Evolutionary conservation across 805 yeast genomes (phyloP), one percentile per base, ranked within the genome.

Genomic region (Wickerhamiella qilinensis): DNA sequence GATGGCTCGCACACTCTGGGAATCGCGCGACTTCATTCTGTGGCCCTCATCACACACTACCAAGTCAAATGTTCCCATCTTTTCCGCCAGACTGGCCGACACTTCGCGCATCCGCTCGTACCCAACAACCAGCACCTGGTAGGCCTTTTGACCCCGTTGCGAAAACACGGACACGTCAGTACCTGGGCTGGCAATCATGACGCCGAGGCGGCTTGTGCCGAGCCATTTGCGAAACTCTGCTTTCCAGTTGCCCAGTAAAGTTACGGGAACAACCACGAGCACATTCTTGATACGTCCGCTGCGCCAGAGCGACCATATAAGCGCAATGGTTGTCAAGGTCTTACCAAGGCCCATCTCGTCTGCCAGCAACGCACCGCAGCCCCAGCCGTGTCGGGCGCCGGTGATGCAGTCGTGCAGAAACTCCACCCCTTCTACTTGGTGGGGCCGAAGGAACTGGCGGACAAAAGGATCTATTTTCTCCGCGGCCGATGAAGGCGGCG

Each of bases 281-380:
- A 78, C 72, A 41, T 82, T 81, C 30, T 65, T 65, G 15, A 68
- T 63, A 2, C 30, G 31, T 2, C 38, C 34, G 25, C 64, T 64
- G 12, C 51, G 76, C 16, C 83, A 55, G 16, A 91, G 56, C 0
- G 94, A 84, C 93, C 94, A 84, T 3, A 88, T 67, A 30, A 84
- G 55, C 0, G 93, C 53, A 4, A 91, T 88, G 0, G 95, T 73
- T 71, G 77, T 86, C 31, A 91, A 58, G 0, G 97, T 86, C 50
- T 81, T 81, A 2, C 95, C 95, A 15, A 91, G 62, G 0, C 98
- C 98, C 98, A 91, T 91, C 49, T 88, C 97, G 57, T 91, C 98
- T 0, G 98, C 98, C 32, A 91, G 57, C 4, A 91, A 59, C 2
- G 88, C 86, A 0, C 98, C 97, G 0, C 71, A 70, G 2, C 62